phyloP scores from a whole-genome alignment of 2,329 filamentous ascomycete species.

The Elsinoe necatrix region DNA sequence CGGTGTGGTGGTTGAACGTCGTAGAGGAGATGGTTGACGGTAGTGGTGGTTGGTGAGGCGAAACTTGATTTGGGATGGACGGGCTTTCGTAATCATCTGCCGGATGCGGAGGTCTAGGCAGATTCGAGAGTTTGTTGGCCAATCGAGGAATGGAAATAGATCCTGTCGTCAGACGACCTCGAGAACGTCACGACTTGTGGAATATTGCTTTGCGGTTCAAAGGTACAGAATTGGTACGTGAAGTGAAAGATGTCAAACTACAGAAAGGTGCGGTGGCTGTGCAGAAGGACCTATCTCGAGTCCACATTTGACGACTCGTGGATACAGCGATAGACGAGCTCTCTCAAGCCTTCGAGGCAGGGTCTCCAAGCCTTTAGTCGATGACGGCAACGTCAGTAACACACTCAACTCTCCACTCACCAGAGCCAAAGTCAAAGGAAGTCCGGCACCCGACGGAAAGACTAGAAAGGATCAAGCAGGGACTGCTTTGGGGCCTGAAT shows the following conservation, averaged over 20 bases:
- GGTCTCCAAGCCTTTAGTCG: slow-evolving; percentile 4
- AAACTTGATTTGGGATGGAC: neutral
- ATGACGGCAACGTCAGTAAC: neutral
- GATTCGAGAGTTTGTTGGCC: neutral
- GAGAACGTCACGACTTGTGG: neutral
- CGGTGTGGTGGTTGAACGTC: neutral
- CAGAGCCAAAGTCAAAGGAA: neutral
- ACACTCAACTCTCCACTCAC: neutral
- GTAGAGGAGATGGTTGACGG: neutral
- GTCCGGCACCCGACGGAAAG: neutral
- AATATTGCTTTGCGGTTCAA: neutral
- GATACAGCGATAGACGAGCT: neutral
- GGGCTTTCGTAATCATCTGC: slow-evolving; percentile 7
- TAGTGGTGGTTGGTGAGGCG: slow-evolving; percentile 4
- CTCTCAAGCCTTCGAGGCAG: neutral
- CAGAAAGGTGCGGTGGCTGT: neutral
- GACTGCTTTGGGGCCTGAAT: neutral
- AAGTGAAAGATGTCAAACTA: neutral
- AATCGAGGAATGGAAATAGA: neutral
- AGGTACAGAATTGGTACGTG: neutral
- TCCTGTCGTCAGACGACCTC: neutral
- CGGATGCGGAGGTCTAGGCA: slow-evolving; percentile 2
- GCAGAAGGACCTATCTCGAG: neutral
- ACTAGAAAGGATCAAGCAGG: neutral
- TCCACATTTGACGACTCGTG: neutral